Evolutionary conservation across 306 rosid species (phyloP), one percentile per base, ranked within the genome.

Genomic region (Trichosanthes cucumerina): DNA sequence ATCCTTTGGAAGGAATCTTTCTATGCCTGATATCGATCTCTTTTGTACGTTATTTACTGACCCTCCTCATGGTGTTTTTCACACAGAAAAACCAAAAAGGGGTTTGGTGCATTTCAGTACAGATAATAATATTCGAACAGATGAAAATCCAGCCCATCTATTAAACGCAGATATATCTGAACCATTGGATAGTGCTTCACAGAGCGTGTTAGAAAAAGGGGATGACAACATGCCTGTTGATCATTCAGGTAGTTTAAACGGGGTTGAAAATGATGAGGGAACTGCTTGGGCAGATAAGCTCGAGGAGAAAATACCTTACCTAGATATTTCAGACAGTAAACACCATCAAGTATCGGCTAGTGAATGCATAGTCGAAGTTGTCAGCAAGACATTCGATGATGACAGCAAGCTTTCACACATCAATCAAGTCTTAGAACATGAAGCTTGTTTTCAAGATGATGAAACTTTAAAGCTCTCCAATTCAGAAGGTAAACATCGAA

Each of bases 21-120:
- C 99, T 50, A 79, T 88, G 83, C 93, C 99, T 65, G 88, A 85
- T 88, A 75, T 91, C 18, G 97, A 92, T 79, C 78, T 85, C 70
- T 12, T 95, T 39, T 79, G 88, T 83, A 88, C 94, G 83, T 82
- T 88, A 84, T 83, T 86, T 54, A 90, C 83, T 53, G 90, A 86
- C 69, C 85, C 90, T 56, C 60, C 91, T 79, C 78, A 34, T 41
- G 89, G 86, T 7, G 66, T 85, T 81, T 78, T 80, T 58, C 88
- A 79, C 46, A 39, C 80, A 70, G 88, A 24, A 19, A 84, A 86
- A 49, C 81, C 83, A 73, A 81, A 43, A 72, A 85, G 77, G n/a
- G 81, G 57, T 24, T 21, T 19, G 36, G 80, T 18, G 59, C 75
- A 82, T 78, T 69, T 49, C n/a, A 75, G 53, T 33, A 39, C 62